Evolutionary conservation across 2,329 filamentous ascomycete genomes (phyloP).

Genomic region (Penicillium fuscoglaucum): DNA sequence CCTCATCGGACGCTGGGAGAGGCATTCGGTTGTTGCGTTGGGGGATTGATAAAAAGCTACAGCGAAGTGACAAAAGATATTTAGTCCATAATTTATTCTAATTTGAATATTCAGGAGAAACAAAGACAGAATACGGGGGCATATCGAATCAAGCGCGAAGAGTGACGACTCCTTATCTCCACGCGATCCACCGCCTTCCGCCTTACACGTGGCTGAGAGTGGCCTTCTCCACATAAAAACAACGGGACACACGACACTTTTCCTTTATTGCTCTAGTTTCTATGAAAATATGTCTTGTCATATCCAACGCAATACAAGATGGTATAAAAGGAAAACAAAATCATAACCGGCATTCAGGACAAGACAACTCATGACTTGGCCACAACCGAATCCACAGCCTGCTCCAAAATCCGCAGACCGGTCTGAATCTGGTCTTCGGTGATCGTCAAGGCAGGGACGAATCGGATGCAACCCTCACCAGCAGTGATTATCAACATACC

Average conservation of each 20-base stretch:
- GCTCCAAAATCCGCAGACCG: slow-evolving; percentile 72
- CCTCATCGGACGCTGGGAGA: slow-evolving; percentile 23
- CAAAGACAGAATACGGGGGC: not conserved
- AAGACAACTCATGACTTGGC: slow-evolving; percentile 30
- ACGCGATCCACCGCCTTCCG: slow-evolving; percentile 9
- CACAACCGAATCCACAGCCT: slow-evolving; percentile 61
- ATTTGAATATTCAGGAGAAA: not conserved
- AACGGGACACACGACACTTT: slow-evolving; percentile 3
- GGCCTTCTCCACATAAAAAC: not conserved
- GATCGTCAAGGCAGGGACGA: slow-evolving; percentile 84
- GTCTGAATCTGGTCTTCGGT: slow-evolving; percentile 76
- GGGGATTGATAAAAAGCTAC: slow-evolving; percentile 6
- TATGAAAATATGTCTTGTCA: slow-evolving; percentile 8
- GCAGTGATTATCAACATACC: slow-evolving; percentile 90
- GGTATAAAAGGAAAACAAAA: slow-evolving; percentile 21
- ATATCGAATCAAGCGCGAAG: slow-evolving; percentile 3
- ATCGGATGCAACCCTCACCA: slow-evolving; percentile 86
- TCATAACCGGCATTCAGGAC: slow-evolving; percentile 20
- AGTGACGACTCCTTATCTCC: slow-evolving; percentile 12
- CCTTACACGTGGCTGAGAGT: not conserved
- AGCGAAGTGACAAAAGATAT: not conserved
- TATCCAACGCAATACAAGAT: slow-evolving; percentile 16
- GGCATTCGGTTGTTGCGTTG: slow-evolving; percentile 27
- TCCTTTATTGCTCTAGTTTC: slow-evolving; percentile 13
- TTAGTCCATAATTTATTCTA: not conserved